Percentiles rank a stretch among this genome's conserved stretches.
These are phyloP conservation scores for Magnusiomyces fungicola DNA, from an alignment of 1,139 yeast species.

Conservation along the genomic window DNA sequence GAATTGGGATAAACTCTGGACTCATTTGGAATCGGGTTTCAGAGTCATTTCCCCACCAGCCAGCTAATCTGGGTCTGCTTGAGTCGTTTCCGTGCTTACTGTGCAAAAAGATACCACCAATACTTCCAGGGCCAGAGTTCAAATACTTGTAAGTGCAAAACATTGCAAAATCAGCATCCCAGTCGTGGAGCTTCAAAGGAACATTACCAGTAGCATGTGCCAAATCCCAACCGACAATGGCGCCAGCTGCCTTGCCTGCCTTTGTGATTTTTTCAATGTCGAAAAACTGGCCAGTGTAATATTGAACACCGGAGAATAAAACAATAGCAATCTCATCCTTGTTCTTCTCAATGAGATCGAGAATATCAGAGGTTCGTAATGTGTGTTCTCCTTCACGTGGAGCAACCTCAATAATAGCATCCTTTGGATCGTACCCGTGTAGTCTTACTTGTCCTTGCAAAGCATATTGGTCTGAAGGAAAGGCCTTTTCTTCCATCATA, in stretches of 20 bases:
- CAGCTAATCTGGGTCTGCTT: conserved; percentile 67
- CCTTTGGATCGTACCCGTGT: conserved; percentile 50
- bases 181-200: conserved; percentile 64
- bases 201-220: conserved; percentile 95
- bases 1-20: conserved; percentile 69
- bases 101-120: conserved; percentile 76
- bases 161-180: conserved; percentile 89
- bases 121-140: conserved; percentile 89
- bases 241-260: conserved; percentile 46
- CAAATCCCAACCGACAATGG: conserved; percentile 86
- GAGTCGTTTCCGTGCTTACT: conserved; percentile 39
- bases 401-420: conserved; percentile 55
- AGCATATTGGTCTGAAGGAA: conserved; percentile 90
- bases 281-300: conserved; percentile 84
- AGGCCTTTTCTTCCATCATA: conserved; percentile 76
- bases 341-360: conserved; percentile 47
- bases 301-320: conserved; percentile 83
- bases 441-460: conserved; percentile 64
- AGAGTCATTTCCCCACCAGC: conserved; percentile 95
- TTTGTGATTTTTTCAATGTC: conserved; percentile 62
- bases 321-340: conserved; percentile 65
- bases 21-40: conserved; percentile 68
- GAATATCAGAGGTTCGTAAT: conserved; percentile 56
- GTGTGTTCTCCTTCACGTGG: conserved; percentile 52
- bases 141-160: conserved; percentile 93